These are phyloP conservation scores for Hortiboletus flavorubellus DNA, from an alignment of 768 basidiomycete genomes.

Conservation along the genomic window DNA sequence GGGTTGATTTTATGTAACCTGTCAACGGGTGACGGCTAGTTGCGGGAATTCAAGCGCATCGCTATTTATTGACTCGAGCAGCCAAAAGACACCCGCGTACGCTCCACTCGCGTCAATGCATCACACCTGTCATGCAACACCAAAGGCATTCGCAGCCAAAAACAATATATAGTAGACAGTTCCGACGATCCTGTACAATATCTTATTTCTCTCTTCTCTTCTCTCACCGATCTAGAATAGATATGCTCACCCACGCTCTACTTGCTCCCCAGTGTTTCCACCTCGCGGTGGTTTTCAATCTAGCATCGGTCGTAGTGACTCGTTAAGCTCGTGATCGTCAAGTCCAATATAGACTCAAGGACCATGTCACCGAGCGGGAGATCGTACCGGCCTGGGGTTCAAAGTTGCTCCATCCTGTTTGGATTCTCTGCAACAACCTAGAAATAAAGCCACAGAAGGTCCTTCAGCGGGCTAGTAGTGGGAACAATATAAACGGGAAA, in stretches of 20 bases:
- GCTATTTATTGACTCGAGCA: neutral
- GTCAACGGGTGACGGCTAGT: too few species aligned
- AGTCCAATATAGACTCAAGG: constrained; percentile 5
- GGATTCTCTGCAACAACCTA: constrained; percentile 6
- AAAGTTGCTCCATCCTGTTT: neutral
- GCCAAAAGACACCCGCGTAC: neutral
- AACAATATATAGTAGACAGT: too few species aligned
- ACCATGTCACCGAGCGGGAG: constrained; percentile 35
- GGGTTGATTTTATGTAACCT: too few species aligned
- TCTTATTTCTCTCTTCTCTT: too few species aligned
- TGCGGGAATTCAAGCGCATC: neutral
- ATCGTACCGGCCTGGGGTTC: constrained; percentile 28
- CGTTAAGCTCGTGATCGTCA: neutral
- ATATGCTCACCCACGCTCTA: too few species aligned
- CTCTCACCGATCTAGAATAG: too few species aligned
- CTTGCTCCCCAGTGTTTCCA: too few species aligned
- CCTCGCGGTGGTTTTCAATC: too few species aligned
- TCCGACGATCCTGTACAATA: too few species aligned
- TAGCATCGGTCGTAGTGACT: neutral
- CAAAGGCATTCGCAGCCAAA: too few species aligned
- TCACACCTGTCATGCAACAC: too few species aligned
- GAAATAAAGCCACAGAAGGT: neutral
- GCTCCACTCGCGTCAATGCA: too few species aligned
- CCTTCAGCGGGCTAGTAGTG: constrained; percentile 15
- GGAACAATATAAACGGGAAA: neutral